Base-by-base conservation (phyloP, 2,329 filamentous ascomycete species). In the Thermothelomyces thermophilus region DNA sequence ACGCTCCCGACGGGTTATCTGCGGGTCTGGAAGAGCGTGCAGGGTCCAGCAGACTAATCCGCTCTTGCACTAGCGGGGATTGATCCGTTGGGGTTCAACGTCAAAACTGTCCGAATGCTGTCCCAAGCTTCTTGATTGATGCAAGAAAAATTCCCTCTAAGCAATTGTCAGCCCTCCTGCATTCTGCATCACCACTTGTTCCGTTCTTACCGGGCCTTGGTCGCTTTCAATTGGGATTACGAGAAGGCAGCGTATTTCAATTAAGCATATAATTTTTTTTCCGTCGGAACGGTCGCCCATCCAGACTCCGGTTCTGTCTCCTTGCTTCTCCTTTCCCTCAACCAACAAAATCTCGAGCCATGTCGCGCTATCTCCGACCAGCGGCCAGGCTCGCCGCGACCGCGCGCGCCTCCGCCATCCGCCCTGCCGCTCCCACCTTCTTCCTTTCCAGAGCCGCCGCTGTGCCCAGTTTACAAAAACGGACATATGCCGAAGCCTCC, bases 401-500 rank as follows among this genome's bases (percentile, higher is more conserved):
- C 16, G 64, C 66, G 46, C 62, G 61, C 30, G 57, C 59, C 44
- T 58, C 61, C 16, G 50, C 58, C 45, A 46, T 58, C 47, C 55
- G 59, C 44, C 58, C 59, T 48, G 51, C 58, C 46, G 53, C 60
- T 28, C 45, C 58, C 24, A 57, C 60, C 13, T 55, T 58, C 36
- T 58, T 63, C 50, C 26, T 60, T 59, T 44, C 50, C 55, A 57
- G 55, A 57, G 52, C 54, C 45, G 41, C 53, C 41, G 51, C 65
- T 53, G 65, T 68, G 46, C 58, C 68, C 54, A 52, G 64, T 53
- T 57, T 65, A 56, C 77, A 80, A 69, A 66, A 71, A 64, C 70
- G 77, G 63, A 72, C 75, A 47, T 82, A 79, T 63, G 77, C 79
- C 61, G 74, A 79, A 48, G 69, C 70, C 58, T 65, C 66, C 55